Evolutionary conservation across 2,329 filamentous ascomycete species (phyloP), one percentile per base, ranked within the genome.

Genomic region (Fusarium abutilonis): DNA sequence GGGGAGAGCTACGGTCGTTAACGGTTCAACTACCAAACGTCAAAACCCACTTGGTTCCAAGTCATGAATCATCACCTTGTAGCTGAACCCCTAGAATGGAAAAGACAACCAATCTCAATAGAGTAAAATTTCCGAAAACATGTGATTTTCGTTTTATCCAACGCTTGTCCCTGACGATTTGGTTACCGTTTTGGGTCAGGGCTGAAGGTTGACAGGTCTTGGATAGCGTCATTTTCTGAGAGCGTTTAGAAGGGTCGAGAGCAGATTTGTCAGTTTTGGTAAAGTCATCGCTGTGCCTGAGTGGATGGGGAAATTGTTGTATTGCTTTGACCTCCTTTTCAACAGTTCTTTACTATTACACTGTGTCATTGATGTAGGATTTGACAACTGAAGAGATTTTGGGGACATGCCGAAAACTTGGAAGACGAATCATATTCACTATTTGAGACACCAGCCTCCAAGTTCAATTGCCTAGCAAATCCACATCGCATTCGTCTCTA

Each of bases 51-150:
- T 19, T 19, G 19, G 19, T 19, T 19, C 19, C 19, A 41, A 56
- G 52, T 60, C 64, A 70, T 68, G 63, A 69, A 68, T 70, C 67
- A 69, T 69, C 63, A 40, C 31, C 62, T 28, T 40, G 14, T 10
- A 5, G 11, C 34, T 17, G 17, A 14, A 32, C 32, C 34, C 32
- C 42, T 35, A 7, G 51, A 49, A 26, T 19, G 19, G 19, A 19
- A 19, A 43, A 39, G 29, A 45, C 26, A 42, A 36, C 34, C 45
- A 31, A 47, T 46, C 43, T 10, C 17, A 5, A 29, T 9, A 3
- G 14, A n/a, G n/a, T n/a, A n/a, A n/a, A n/a, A n/a, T n/a, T n/a
- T n/a, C 10, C 39, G 17, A 21, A 47, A 40, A 39, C 40, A 39
- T 28, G 38, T 26, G 23, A 64, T 52, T 28, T 19, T 19, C 19